These are phyloP conservation scores for Citrullus amarus DNA, from an alignment of 306 rosid genomes.

Conservation along the genomic window DNA sequence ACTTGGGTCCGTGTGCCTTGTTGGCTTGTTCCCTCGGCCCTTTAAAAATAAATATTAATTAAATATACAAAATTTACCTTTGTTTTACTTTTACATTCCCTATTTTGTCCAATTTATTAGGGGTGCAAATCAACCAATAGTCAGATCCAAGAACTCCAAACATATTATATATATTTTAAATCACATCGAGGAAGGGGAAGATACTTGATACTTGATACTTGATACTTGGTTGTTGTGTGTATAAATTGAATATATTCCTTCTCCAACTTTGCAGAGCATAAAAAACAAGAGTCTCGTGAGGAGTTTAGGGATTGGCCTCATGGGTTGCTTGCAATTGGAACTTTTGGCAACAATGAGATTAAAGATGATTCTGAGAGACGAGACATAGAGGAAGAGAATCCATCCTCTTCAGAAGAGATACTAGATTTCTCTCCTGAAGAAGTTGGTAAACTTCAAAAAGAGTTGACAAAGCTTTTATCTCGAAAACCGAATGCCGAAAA, in stretches of 20 bases:
- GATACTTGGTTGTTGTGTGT: too few relatives aligned
- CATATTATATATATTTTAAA: background rate
- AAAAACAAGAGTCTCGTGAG: conserved; percentile 72
- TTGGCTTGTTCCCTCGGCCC: background rate
- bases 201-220: background rate
- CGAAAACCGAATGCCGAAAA: conserved; percentile 57
- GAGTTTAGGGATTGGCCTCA: conserved; percentile 95
- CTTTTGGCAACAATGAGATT: conserved; percentile 67
- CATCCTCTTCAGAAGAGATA: conserved; percentile 55
- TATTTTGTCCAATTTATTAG: background rate
- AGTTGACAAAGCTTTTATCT: conserved; percentile 61
- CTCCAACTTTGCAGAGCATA: conserved; percentile 29
- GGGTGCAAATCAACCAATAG: background rate
- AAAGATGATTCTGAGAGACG: conserved; percentile 31
- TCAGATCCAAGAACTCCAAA: background rate
- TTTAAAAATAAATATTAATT: background rate
- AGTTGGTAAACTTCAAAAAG: conserved; percentile 77
- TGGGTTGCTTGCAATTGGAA: conserved; percentile 79
- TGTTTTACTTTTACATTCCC: background rate
- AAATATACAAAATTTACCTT: background rate
- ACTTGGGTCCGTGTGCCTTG: conserved; percentile 5
- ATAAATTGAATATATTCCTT: background rate
- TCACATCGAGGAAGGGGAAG: background rate
- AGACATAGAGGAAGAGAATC: conserved; percentile 28
- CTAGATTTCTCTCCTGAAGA: conserved; percentile 79